These are phyloP conservation scores for Papiliotrema flavescens DNA, from an alignment of 1,284 basidiomycete genomes.

Conservation along the genomic window DNA sequence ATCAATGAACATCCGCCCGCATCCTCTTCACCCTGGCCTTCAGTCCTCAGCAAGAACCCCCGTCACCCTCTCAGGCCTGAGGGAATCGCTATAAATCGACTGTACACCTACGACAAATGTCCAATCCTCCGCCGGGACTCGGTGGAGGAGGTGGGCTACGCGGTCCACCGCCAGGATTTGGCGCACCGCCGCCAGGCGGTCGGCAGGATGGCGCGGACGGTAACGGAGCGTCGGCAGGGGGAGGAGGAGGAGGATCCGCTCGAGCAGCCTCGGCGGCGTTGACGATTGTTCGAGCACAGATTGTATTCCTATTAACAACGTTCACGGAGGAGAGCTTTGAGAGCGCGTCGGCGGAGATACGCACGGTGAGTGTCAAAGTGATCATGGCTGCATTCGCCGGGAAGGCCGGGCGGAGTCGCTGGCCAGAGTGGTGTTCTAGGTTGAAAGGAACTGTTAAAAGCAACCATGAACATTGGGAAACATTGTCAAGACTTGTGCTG, in stretches of 20 bases:
- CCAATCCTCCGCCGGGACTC: constrained; percentile 23
- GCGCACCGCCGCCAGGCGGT: constrained; percentile 13
- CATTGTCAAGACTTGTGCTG: background rate
- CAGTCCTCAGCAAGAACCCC: background rate
- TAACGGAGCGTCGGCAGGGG: constrained; percentile 6
- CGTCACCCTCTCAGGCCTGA: background rate
- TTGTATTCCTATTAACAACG: constrained; percentile 88
- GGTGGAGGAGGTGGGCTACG: constrained; percentile 25
- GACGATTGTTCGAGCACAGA: constrained; percentile 56
- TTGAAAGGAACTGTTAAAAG: background rate
- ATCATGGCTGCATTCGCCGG: background rate
- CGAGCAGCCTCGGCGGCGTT: constrained; percentile 24
- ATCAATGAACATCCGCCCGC: no score
- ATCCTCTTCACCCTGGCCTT: no score
- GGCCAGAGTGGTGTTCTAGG: background rate
- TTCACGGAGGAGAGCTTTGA: constrained; percentile 93
- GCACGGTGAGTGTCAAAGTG: constrained; percentile 62
- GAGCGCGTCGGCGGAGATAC: constrained; percentile 83
- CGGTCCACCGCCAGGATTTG: constrained; percentile 47
- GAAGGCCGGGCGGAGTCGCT: background rate
- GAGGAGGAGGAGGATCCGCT: constrained; percentile 12
- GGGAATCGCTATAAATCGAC: background rate
- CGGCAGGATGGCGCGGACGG: background rate
- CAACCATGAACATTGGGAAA: background rate
- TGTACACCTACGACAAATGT: constrained; percentile 10